These are phyloP conservation scores for Crithidia bombi DNA, from an alignment of 208 protist genomes.

Conservation along the genomic window DNA sequence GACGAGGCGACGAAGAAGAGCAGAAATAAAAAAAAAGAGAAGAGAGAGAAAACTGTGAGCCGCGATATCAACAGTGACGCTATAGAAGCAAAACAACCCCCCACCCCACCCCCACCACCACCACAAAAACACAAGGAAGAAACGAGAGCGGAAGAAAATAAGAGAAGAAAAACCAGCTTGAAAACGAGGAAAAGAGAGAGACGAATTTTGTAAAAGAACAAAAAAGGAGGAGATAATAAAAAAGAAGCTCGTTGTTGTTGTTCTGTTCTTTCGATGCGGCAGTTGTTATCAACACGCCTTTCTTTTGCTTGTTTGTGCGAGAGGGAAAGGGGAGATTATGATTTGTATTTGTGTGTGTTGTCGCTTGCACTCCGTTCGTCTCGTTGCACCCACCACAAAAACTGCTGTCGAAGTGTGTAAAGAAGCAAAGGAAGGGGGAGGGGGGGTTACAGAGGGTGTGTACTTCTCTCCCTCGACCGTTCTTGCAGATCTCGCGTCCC, in stretches of 20 bases:
- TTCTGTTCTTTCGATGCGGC: too few relatives aligned
- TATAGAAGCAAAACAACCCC: slow-evolving; percentile 5
- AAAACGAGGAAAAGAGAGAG: background rate
- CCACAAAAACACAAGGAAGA: slow-evolving; percentile 2
- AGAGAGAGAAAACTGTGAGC: background rate
- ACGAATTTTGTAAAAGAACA: background rate
- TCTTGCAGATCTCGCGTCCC: too few relatives aligned
- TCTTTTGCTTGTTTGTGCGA: background rate
- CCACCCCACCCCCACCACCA: too few relatives aligned
- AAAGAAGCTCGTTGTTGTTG: background rate
- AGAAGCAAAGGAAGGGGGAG: too few relatives aligned
- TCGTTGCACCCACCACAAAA: too few relatives aligned
- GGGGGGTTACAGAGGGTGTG: too few relatives aligned
- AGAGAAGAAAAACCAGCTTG: background rate
- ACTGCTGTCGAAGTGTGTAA: too few relatives aligned
- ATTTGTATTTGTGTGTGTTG: too few relatives aligned
- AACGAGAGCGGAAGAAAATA: slow-evolving; percentile 8
- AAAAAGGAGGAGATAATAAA: slow-evolving; percentile 12
- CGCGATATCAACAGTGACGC: too few relatives aligned
- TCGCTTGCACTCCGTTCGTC: too few relatives aligned
- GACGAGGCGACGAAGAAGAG: background rate
- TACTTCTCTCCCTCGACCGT: too few relatives aligned
- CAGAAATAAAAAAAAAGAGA: slow-evolving; percentile 9
- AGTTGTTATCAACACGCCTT: too few relatives aligned
- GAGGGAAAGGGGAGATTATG: slow-evolving; percentile 7